Base-by-base conservation (phyloP, 164 flowering plant genomes). In the Santalum album region DNA sequence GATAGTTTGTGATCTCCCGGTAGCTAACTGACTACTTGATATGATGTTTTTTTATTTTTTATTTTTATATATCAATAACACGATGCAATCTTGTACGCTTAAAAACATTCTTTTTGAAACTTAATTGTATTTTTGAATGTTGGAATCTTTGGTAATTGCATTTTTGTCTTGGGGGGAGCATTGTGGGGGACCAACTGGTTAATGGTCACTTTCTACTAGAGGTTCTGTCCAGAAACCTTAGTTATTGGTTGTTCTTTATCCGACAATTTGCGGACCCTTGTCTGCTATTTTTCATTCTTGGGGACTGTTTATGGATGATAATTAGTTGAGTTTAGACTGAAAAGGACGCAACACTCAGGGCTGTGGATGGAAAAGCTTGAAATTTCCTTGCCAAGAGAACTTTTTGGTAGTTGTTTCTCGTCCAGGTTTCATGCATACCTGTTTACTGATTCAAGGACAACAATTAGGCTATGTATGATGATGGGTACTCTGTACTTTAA, bases 241-340 rank as follows among this genome's bases (percentile, higher is more conserved):
- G 63, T 47, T 60, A n/a, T 54, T 74, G 78, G 67, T 66, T 45
- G 50, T 66, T 44, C 68, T 73, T 65, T 75, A 49, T 29, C 75
- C 72, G 77, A 78, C 85, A 74, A 24, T 29, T 11, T 16, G 59
- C 72, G 74, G 66, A 65, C 82, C 80, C 54, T 11, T 79, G 84
- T 69, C 83, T 74, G 61, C 68, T 59, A 29, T 62, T 65, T 70
- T 74, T 74, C 57, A 38, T 63, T 35, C 57, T 56, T 66, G 44
- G 27, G 47, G 51, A 21, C 60, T 66, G 61, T 54, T 55, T 65
- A 32, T 42, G 26, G 60, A 55, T 61, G 29, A 56, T 48, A 20
- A 45, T 47, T 58, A 54, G 48, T 42, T 44, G 32, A 51, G 54
- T 60, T 70, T 56, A 62, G 10, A 6, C 55, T 64, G 72, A 72